Conservation (phyloP, 1,139 yeast species). For the Nakaseomyces delphensis region DNA sequence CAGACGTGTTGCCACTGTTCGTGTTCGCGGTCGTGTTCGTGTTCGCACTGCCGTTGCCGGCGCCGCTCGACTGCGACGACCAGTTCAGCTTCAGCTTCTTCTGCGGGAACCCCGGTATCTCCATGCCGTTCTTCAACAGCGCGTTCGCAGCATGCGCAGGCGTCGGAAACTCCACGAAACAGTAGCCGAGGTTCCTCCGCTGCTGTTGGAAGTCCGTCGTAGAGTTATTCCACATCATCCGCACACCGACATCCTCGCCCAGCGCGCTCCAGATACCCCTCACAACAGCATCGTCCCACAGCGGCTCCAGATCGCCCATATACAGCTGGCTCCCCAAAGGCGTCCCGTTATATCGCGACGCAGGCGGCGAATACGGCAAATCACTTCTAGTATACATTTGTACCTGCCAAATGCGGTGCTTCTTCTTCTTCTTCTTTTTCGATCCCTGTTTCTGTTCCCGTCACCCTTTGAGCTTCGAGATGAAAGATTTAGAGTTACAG, state of each 20-base stretch:
- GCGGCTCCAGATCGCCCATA: conserved; percentile 74
- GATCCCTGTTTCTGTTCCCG: too few relatives aligned
- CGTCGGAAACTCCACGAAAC: conserved; percentile 60
- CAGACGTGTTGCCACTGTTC: conserved; percentile 40
- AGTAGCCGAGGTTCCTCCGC: conserved; percentile 41
- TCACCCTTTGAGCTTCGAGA: too few relatives aligned
- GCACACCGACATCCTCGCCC: conserved; percentile 38
- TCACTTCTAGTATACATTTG: conserved; percentile 2
- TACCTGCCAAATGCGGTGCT: conserved; percentile 1
- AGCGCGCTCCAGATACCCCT: conserved; percentile 46
- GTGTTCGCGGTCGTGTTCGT: conserved; percentile 1
- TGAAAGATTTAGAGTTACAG: too few relatives aligned
- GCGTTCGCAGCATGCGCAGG: conserved; percentile 61
- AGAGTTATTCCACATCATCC: conserved; percentile 39
- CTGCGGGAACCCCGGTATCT: conserved; percentile 51
- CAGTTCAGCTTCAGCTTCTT: conserved; percentile 60
- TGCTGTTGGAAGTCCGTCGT: conserved; percentile 36
- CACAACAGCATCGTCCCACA: conserved; percentile 57
- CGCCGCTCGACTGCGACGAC: conserved; percentile 55
- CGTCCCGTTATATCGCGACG: neutral
- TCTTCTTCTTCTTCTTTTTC: neutral
- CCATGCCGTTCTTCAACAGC: conserved; percentile 53
- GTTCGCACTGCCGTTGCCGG: conserved; percentile 30
- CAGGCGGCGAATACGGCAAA: neutral
- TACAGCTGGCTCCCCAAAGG: conserved; percentile 18